Base-by-base conservation (phyloP, 257 asterid species). In the Solanum commersonii region DNA sequence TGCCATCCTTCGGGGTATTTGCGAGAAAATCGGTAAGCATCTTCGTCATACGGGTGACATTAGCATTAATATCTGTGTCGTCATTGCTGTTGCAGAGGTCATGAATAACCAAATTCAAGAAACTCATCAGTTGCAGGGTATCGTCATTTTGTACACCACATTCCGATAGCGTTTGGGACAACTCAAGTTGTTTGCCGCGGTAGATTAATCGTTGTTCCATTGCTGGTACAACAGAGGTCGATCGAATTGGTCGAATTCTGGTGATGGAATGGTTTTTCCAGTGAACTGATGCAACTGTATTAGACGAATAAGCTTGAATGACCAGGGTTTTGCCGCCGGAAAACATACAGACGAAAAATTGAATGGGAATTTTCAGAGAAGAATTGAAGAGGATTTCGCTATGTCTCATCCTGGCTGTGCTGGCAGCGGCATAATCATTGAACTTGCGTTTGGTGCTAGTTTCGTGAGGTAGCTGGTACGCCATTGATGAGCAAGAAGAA, bases 301-400 rank as follows among this genome's bases (percentile, higher is more conserved):
- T 98, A 25, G 82, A 23, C 16, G 95, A 84, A 77, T 92, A 87
- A 78, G 95, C 98, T 16, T 89, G 91, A 72, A 97, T 76, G 20
- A 96, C 96, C 1, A 93, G 92, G 78, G 98, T 94, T 79, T 78
- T 87, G 74, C n/a, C 10, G 11, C 90, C 93, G 34, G 96, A 90
- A 79, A 96, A 90, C 73, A 89, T 72, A 16, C 98, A 97, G 82
- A 96, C 95, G 73, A 95, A 96, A 91, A 95, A 95, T 40, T 96
- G 99, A 87, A 95, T 90, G 88, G 12, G 93, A 49, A 1, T 49
- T 49, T 5, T 49, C 22, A 49, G 59, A 49, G 59, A 49, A 14
- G 59, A 14, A 49, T 49, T 5, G 59, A 49, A 49, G 7, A 14
- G 33, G 73, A 85, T 7, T 20, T 93, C 91, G 94, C 93, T 95